Percentiles rank a stretch among this genome's conserved stretches.
Conservation (phyloP, 805 yeast genomes). For the Sugiyamaella marilandica region DNA sequence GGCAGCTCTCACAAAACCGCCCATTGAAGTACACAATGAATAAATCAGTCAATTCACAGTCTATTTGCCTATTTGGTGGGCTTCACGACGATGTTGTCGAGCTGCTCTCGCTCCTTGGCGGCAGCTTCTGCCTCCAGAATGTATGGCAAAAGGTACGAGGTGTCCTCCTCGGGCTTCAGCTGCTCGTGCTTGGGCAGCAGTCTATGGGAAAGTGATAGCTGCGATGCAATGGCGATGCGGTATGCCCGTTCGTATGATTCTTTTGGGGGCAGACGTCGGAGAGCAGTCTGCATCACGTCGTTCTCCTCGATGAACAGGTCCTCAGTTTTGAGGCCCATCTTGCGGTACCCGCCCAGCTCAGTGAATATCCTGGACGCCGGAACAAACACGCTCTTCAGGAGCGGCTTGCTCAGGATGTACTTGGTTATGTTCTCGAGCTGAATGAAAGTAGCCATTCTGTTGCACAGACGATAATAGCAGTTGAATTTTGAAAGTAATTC, state of each 20-base stretch:
- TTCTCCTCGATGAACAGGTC: slow-evolving; percentile 86
- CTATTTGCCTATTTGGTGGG: slow-evolving; percentile 13
- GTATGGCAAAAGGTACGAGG: slow-evolving; percentile 72
- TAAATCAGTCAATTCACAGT: background rate
- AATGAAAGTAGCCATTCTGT: slow-evolving; percentile 34
- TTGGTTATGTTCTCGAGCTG: slow-evolving; percentile 47
- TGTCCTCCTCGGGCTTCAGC: slow-evolving; percentile 64
- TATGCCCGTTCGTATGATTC: slow-evolving; percentile 87
- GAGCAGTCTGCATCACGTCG: slow-evolving; percentile 80
- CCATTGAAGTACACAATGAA: too few relatives aligned
- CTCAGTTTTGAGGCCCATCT: slow-evolving; percentile 83
- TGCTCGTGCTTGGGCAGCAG: slow-evolving; percentile 77
- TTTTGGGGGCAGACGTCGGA: slow-evolving; percentile 77
- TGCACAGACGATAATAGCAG: background rate
- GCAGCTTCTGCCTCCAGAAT: slow-evolving; percentile 93
- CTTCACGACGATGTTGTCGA: slow-evolving; percentile 65
- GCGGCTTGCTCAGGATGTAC: slow-evolving; percentile 74
- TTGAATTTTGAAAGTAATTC: background rate
- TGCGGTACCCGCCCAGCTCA: slow-evolving; percentile 84
- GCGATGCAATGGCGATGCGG: slow-evolving; percentile 91
- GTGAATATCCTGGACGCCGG: slow-evolving; percentile 77
- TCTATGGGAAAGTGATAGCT: slow-evolving; percentile 76
- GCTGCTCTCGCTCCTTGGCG: slow-evolving; percentile 77
- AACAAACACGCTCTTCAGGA: slow-evolving; percentile 65
- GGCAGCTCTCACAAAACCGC: too few relatives aligned